Conservation (phyloP, 2,329 filamentous ascomycete genomes). For the Magnaporthiopsis rhizophila region DNA sequence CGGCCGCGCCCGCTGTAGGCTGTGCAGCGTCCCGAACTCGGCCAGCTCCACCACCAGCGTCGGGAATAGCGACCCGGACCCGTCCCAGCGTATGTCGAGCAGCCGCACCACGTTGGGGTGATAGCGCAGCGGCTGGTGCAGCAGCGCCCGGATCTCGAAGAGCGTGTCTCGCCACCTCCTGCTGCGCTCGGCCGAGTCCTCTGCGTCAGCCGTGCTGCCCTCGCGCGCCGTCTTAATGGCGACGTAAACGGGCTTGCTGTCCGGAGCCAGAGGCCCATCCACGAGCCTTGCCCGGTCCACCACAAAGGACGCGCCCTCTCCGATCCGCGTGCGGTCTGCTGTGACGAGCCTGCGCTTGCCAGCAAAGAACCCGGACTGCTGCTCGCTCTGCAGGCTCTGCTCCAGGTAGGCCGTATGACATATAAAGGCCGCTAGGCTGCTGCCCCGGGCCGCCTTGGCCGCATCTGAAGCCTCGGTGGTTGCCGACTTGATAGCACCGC, state of each 20-base stretch:
- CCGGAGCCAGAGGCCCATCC: background rate
- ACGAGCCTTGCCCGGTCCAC: conserved; percentile 11
- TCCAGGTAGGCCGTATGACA: conserved; percentile 12
- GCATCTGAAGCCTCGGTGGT: conserved; percentile 1
- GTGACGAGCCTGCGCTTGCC: background rate
- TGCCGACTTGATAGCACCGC: background rate
- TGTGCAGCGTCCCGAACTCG: conserved; percentile 11
- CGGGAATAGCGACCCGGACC: conserved; percentile 10
- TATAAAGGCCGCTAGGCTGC: conserved; percentile 11
- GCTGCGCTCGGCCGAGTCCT: background rate
- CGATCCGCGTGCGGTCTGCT: conserved; percentile 9
- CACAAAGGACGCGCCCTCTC: conserved; percentile 11
- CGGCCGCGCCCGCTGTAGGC: conserved; percentile 8
- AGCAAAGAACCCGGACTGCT: conserved; percentile 9
- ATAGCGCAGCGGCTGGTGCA: conserved; percentile 13
- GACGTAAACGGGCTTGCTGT: conserved; percentile 5
- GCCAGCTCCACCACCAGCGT: conserved; percentile 11
- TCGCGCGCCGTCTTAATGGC: conserved; percentile 12
- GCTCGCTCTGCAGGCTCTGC: conserved; percentile 9
- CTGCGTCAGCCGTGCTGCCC: background rate
- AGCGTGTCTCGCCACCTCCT: conserved; percentile 11
- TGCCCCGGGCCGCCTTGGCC: background rate
- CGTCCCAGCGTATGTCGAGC: conserved; percentile 12
- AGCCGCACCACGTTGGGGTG: conserved; percentile 13
- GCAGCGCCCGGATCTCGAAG: conserved; percentile 12